Evolutionary conservation across 305 asterid genomes (phyloP), one percentile per base, ranked within the genome.

Genomic region (Caryopteris hybrid): DNA sequence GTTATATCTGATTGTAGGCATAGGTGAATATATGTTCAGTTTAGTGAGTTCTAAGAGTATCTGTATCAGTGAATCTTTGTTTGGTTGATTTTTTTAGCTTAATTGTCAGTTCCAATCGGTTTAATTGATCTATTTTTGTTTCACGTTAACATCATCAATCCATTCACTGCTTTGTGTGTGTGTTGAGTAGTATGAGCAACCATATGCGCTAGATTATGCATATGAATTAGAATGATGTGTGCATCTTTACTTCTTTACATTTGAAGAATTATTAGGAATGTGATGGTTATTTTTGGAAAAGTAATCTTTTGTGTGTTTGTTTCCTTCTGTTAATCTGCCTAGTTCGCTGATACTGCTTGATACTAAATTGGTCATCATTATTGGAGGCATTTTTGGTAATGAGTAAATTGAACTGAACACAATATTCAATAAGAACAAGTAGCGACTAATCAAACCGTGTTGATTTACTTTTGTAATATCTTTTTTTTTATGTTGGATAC

Each of bases 11-110:
- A 1, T 52, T 76, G 46, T 47, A 45, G 53, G 23, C 9, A 22
- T 7, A 43, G 61, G 23, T 71, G 66, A 57, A 34, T 76, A 51
- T 20, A 43, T 48, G 69, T 64, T 51, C 42, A 20, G 4, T 31
- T 65, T 56, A 36, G 57, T 13, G 21, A 43, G 76, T 46, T 67
- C 39, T 38, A 43, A 8, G 16, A 62, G 14, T 68, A 31, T 41
- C 46, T 42, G 55, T 53, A 38, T 70, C 34, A 5, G 4, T 33
- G 34, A 50, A 47, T 61, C 18, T 23, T 61, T 51, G 57, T 14
- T 18, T 71, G 6, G 53, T 51, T 41, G n/a, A n/a, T n/a, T n/a
- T n/a, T n/a, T n/a, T n/a, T n/a, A n/a, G n/a, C n/a, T n/a, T n/a
- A n/a, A n/a, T n/a, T n/a, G n/a, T n/a, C n/a, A n/a, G n/a, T n/a